Conservation (phyloP, 371 early-diverging fungal genomes). For the Lichtheimia corymbifera region DNA sequence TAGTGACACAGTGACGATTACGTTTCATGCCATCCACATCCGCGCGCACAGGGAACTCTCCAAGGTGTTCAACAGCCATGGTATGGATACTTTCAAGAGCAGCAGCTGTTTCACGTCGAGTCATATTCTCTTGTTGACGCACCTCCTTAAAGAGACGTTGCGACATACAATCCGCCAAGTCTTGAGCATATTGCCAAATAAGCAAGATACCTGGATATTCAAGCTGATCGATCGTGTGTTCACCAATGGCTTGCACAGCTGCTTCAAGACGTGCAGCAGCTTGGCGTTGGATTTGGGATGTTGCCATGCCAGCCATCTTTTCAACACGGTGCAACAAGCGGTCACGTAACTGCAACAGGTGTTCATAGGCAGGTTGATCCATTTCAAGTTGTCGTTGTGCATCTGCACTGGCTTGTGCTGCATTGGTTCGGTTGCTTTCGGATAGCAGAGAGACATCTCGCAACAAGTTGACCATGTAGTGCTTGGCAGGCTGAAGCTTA, state of each 20-base stretch:
- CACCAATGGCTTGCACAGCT: conserved; percentile 58
- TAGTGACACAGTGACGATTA: conserved; percentile 39
- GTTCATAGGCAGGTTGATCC: conserved; percentile 58
- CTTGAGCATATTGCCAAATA: conserved; percentile 87
- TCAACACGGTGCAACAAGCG: conserved; percentile 67
- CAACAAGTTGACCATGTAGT: conserved; percentile 82
- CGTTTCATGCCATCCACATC: conserved; percentile 46
- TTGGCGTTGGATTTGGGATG: conserved; percentile 49
- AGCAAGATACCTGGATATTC: conserved; percentile 81
- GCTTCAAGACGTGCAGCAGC: conserved; percentile 53
- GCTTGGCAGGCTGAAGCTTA: conserved; percentile 92
- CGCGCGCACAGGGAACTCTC: conserved; percentile 34
- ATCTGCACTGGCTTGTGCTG: conserved; percentile 31
- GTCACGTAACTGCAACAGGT: conserved; percentile 53
- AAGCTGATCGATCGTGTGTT: conserved; percentile 61
- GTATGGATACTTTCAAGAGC: conserved; percentile 62
- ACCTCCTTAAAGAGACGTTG: conserved; percentile 64
- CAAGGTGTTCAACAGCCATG: conserved; percentile 59
- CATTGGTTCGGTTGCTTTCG: conserved; percentile 53
- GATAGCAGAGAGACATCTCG: conserved; percentile 62
- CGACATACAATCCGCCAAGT: conserved; percentile 70
- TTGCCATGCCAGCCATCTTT: conserved; percentile 65
- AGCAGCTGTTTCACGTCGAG: conserved; percentile 60
- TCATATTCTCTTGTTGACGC: conserved; percentile 65
- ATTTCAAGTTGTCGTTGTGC: conserved; percentile 50